Evolutionary conservation across 2,329 filamentous ascomycete genomes (phyloP).

Genomic region (Tolypocladium album): DNA sequence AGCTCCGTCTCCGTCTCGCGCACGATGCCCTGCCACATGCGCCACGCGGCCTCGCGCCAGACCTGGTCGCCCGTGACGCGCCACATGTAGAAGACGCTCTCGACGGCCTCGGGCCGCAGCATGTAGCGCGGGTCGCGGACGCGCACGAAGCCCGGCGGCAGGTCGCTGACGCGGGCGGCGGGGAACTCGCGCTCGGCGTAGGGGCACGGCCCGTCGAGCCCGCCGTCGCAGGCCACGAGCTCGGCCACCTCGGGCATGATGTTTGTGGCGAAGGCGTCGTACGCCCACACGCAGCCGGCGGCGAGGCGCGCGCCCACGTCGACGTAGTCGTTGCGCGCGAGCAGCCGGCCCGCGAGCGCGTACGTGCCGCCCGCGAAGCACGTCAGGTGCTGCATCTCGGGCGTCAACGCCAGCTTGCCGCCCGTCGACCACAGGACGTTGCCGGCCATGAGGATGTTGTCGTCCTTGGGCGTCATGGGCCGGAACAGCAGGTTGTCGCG

Average conservation of each 20-base stretch:
- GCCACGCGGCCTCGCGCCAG: constrained; percentile 34
- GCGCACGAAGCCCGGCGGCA: constrained; percentile 48
- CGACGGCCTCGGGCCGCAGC: constrained; percentile 39
- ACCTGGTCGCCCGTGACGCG: constrained; percentile 34
- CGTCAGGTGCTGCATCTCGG: constrained; percentile 46
- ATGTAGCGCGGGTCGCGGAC: constrained; percentile 31
- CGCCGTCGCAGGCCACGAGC: constrained; percentile 23
- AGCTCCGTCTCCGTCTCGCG: constrained; percentile 30
- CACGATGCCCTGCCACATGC: constrained; percentile 34
- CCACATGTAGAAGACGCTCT: constrained; percentile 41
- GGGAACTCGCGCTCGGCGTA: constrained; percentile 17
- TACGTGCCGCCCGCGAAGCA: constrained; percentile 67
- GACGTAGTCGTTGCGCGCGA: constrained; percentile 36
- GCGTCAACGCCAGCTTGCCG: constrained; percentile 14
- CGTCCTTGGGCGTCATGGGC: constrained; percentile 50
- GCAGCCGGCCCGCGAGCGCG: constrained; percentile 53
- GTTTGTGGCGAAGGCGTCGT: constrained; percentile 35
- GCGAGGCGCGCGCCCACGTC: constrained; percentile 35
- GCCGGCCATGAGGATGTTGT: constrained; percentile 50
- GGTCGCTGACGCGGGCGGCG: constrained; percentile 7
- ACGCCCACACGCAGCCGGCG: constrained; percentile 44
- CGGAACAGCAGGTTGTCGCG: constrained; percentile 55
- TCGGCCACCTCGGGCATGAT: constrained; percentile 43
- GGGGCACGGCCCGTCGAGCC: constrained; percentile 22
- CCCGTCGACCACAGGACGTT: constrained; percentile 19